phyloP scores from a whole-genome alignment of 345 rosid genomes.

The Moricandia moricandioides region DNA sequence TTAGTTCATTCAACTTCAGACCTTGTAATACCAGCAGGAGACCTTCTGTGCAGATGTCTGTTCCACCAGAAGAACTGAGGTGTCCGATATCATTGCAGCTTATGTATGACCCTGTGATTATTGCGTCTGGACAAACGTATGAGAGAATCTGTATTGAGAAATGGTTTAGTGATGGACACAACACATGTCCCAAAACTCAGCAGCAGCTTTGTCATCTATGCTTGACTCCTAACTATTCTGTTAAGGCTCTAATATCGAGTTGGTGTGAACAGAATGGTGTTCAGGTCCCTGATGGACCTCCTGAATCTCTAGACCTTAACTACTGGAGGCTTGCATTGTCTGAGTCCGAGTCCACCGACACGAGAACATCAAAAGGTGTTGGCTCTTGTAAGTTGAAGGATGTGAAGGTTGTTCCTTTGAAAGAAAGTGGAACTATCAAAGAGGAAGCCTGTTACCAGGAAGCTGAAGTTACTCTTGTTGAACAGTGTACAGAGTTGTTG shows the following conservation, averaged over 20 bases:
- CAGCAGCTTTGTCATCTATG: conserved; percentile 74
- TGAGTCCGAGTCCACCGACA: conserved; percentile 57
- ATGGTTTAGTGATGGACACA: conserved; percentile 94
- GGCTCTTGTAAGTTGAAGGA: conserved; percentile 54
- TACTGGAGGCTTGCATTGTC: conserved; percentile 87
- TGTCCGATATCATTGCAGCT: conserved; percentile 97
- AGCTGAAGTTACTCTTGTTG: conserved; percentile 40
- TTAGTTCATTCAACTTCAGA: conserved; percentile 79
- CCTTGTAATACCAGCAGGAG: conserved; percentile 50
- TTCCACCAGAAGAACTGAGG: conserved; percentile 92
- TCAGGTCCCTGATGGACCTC: conserved; percentile 73
- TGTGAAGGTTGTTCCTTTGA: conserved; percentile 65
- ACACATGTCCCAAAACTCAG: conserved; percentile 87
- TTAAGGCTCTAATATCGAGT: conserved; percentile 81
- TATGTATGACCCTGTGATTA: conserved; percentile 91
- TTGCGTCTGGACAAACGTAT: conserved; percentile 97
- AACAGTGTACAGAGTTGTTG: conserved; percentile 49
- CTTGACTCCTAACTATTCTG: conserved; percentile 93
- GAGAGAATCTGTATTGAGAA: conserved; percentile 90
- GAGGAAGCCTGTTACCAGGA: conserved; percentile 53
- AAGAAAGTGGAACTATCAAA: conserved; percentile 58
- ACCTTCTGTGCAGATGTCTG: conserved; percentile 67
- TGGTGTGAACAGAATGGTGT: conserved; percentile 95
- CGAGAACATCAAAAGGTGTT: conserved; percentile 47
- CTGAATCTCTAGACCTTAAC: conserved; percentile 85